Evolutionary conservation across 441 rosid genomes (phyloP).

Genomic region (Jatropha podagrica): DNA sequence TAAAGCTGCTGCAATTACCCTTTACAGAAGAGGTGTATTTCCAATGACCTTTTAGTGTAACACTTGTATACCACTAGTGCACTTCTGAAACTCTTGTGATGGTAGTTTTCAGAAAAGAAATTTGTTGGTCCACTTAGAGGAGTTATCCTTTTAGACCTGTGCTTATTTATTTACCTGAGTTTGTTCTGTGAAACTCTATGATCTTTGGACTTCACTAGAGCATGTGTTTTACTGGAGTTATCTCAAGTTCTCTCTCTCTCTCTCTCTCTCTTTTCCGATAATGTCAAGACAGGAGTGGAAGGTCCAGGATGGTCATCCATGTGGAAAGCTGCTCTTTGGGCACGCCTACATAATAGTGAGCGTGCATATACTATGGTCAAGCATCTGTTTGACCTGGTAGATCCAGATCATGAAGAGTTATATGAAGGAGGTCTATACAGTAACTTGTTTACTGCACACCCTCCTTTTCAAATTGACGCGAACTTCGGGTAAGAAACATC

Average conservation of each 20-base stretch:
- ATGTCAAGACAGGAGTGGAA: conserved; percentile 66
- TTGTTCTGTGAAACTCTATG: not conserved
- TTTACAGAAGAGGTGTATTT: conserved; percentile 73
- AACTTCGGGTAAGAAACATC: conserved; percentile 71
- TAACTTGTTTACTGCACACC: conserved; percentile 91
- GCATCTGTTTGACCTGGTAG: conserved; percentile 70
- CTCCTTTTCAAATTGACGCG: conserved; percentile 96
- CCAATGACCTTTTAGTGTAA: not conserved
- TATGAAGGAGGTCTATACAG: conserved; percentile 83
- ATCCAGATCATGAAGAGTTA: conserved; percentile 60
- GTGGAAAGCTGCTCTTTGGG: conserved; percentile 92
- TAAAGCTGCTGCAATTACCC: conserved; percentile 75
- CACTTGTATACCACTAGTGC: not conserved
- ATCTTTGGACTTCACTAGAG: not conserved
- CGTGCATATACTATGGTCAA: conserved; percentile 79
- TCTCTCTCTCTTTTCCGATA: not conserved
- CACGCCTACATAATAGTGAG: conserved; percentile 70
- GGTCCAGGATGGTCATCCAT: conserved; percentile 95
- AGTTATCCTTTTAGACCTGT: not conserved
- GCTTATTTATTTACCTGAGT: not conserved
- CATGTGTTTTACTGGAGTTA: not conserved
- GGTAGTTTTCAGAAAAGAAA: not conserved
- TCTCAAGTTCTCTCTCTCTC: not conserved
- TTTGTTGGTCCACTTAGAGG: not conserved
- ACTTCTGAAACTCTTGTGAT: not conserved